These are phyloP conservation scores for Trebouxia sp. DNA, from an alignment of 139 green algal genomes.

Conservation along the genomic window DNA sequence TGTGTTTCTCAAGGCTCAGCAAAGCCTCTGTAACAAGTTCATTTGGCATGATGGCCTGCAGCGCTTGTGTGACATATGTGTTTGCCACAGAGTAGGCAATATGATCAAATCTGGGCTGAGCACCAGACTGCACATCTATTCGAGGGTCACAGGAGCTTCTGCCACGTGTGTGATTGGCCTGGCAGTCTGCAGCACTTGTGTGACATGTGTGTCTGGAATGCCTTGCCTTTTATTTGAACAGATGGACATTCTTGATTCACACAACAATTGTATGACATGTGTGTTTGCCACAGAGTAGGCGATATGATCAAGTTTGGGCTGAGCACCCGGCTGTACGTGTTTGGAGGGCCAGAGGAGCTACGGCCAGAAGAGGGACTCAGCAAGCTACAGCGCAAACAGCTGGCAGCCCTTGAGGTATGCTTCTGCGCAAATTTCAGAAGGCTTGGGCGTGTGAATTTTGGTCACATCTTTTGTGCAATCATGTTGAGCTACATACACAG, in stretches of 20 bases:
- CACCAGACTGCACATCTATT: conserved; percentile 80
- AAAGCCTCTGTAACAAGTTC: too few species aligned
- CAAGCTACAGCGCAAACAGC: conserved; percentile 48
- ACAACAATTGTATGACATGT: background rate
- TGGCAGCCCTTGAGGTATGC: conserved; percentile 52
- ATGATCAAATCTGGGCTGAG: conserved; percentile 84
- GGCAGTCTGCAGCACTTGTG: too few species aligned
- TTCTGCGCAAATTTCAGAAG: too few species aligned
- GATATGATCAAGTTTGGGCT: conserved; percentile 86
- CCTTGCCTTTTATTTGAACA: too few species aligned
- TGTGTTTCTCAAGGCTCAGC: background rate
- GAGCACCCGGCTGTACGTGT: conserved; percentile 79
- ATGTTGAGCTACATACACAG: too few species aligned
- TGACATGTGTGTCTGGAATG: too few species aligned
- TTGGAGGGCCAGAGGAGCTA: conserved; percentile 81
- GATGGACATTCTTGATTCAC: too few species aligned
- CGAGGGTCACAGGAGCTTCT: conserved; percentile 82
- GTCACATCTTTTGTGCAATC: too few species aligned
- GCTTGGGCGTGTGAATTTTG: too few species aligned
- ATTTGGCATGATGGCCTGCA: too few species aligned
- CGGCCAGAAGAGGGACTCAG: conserved; percentile 84
- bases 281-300: conserved; percentile 60
- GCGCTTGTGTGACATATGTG: too few species aligned
- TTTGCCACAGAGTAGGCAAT: conserved; percentile 72
- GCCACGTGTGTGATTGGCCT: too few species aligned